phyloP scores from a whole-genome alignment of 495 filamentous ascomycete species.

The Aspergillus taichungensis region DNA sequence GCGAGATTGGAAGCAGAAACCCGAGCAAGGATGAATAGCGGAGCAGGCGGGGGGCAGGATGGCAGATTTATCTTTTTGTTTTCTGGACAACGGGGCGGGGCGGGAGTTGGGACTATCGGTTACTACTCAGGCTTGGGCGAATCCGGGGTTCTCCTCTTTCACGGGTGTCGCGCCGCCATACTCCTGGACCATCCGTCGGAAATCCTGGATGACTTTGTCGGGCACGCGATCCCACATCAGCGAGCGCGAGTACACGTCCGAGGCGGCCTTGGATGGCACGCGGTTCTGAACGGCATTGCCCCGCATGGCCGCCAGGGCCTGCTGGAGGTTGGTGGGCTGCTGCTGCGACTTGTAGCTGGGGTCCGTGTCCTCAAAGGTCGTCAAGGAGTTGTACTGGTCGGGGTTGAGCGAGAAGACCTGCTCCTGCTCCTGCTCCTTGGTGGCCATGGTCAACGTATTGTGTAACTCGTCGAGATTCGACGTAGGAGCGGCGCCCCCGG shows the following conservation, averaged over 20 bases:
- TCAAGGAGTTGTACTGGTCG: conserved; percentile 84
- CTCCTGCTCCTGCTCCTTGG: conserved; percentile 79
- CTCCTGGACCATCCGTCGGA: conserved; percentile 76
- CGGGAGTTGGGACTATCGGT: background rate
- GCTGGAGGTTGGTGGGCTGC: conserved; percentile 59
- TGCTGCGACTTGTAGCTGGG: conserved; percentile 36
- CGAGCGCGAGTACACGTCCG: conserved; percentile 83
- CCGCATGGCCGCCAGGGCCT: conserved; percentile 74
- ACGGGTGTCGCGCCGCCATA: conserved; percentile 26
- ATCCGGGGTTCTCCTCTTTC: conserved; percentile 27
- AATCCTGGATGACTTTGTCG: conserved; percentile 82
- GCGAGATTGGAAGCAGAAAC: conserved; percentile 5
- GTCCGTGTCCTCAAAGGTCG: conserved; percentile 41
- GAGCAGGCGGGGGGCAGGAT: conserved; percentile 1
- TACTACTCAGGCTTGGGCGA: conserved; percentile 23
- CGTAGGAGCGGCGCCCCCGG: conserved; percentile 42
- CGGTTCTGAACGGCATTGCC: conserved; percentile 45
- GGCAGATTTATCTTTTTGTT: conserved; percentile 2
- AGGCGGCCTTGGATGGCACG: conserved; percentile 21
- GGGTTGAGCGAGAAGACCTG: conserved; percentile 79
- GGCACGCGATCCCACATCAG: conserved; percentile 94
- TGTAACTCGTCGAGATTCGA: conserved; percentile 70
- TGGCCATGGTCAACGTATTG: conserved; percentile 63
- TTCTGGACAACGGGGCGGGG: conserved; percentile 4
- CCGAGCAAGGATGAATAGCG: conserved; percentile 8